Percentiles rank a stretch among this genome's conserved stretches.
Conservation (phyloP, 108 stramenopile genomes). For the Phaeodactylum tricornutum region DNA sequence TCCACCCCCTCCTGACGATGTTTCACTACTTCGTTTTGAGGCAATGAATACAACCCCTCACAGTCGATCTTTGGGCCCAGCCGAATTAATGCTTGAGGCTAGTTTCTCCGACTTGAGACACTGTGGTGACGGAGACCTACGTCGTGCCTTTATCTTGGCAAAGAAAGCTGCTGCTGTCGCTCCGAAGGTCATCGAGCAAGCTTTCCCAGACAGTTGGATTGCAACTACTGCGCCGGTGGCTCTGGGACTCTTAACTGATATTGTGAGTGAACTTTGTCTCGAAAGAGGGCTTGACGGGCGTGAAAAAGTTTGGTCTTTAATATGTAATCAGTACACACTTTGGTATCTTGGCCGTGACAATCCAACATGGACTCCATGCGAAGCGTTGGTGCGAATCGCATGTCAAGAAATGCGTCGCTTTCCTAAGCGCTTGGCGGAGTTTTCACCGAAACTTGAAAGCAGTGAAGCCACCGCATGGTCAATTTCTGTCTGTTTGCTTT, state of each 20-base stretch:
- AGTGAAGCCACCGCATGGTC: constrained; percentile 3
- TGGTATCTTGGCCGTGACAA: constrained; percentile 46
- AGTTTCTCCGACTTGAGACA: constrained; percentile 79
- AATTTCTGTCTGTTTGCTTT: neutral
- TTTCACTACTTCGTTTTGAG: constrained; percentile 52
- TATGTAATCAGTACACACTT: constrained; percentile 26
- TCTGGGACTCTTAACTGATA: constrained; percentile 67
- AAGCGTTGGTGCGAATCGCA: constrained; percentile 67
- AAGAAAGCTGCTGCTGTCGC: constrained; percentile 33
- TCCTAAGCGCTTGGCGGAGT: constrained; percentile 21
- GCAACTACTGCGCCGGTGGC: constrained; percentile 76
- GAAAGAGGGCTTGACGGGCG: constrained; percentile 34
- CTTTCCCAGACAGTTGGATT: constrained; percentile 85
- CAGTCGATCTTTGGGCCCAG: constrained; percentile 48
- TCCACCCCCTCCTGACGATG: constrained; percentile 61
- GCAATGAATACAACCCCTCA: constrained; percentile 22
- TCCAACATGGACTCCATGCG: constrained; percentile 64
- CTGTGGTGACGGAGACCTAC: constrained; percentile 77
- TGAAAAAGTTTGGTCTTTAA: constrained; percentile 41
- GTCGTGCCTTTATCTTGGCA: constrained; percentile 54
- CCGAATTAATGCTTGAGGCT: constrained; percentile 78
- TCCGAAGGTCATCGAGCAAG: constrained; percentile 30
- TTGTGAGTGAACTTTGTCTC: constrained; percentile 37
- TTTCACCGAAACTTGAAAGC: neutral
- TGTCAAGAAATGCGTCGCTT: constrained; percentile 53